Evolutionary conservation across 257 asterid genomes (phyloP), one percentile per base, ranked within the genome.

Genomic region (Solanum chaucha): DNA sequence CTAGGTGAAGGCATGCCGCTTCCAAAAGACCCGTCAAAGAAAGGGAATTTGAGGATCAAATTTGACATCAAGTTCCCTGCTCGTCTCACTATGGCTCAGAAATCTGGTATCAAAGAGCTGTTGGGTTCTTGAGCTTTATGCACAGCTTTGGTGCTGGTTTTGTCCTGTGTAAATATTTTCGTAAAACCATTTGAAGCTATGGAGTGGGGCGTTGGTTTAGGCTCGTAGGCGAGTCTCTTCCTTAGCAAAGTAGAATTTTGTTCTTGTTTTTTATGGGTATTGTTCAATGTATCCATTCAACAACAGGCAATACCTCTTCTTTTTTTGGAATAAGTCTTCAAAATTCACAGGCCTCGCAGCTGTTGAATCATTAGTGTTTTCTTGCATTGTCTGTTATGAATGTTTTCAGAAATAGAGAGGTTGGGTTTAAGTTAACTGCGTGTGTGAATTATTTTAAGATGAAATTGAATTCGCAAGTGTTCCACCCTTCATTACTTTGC

Each of bases 1-100:
- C 82, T 46, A 46, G 86, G 92, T 8, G 93, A 91, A 88, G 93
- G 93, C 28, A 91, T 91, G 93, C 92, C 90, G 4, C 81, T 90
- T 30, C 86, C 90, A 11, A 91, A 90, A 87, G 93, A 91, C 44
- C 90, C 89, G 26, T 26, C 91, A 14, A 84, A 78, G 83, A 90
- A 84, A 48, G 93, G 93, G 24, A 91, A 91, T 82, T 58, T 91
- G 82, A 90, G 93, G 75, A 90, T 91, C 77, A 92, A 92, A 41
- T 90, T 90, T n/a, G 92, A 92, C 86, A 89, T 92, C 55, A 92
- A 86, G 87, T 90, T 92, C 65, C 92, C 93, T 4, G 78, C 86
- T 9, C 88, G 91, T 87, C 88, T 92, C 84, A 90, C 91, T 12
- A 9, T 88, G 4, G 82, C 40, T n/a, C 93, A 90, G 87, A 91